Evolutionary conservation across 305 asterid genomes (phyloP).

Genomic region (Solanum chacoense): DNA sequence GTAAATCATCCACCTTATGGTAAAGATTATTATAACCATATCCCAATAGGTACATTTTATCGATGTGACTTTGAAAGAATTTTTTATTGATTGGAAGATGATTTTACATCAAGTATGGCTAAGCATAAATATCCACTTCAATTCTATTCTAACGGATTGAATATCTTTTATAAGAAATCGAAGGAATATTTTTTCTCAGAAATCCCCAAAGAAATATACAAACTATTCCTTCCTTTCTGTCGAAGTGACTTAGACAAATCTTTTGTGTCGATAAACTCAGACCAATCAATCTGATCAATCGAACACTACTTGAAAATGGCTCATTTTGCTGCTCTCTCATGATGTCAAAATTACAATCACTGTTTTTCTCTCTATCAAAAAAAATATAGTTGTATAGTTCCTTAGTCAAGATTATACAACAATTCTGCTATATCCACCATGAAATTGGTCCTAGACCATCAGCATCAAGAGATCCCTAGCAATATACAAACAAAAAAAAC

Average conservation of each 20-base stretch:
- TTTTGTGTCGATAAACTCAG: background rate
- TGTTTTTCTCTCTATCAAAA: background rate
- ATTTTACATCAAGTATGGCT: background rate
- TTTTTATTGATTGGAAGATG: background rate
- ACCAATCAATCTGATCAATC: background rate
- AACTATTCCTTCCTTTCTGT: background rate
- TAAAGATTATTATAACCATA: no score
- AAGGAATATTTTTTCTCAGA: background rate
- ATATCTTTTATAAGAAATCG: background rate
- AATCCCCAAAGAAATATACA: background rate
- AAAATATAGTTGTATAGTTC: background rate
- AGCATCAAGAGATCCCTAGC: slow-evolving; percentile 69
- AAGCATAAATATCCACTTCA: background rate
- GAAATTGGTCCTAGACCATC: slow-evolving; percentile 82
- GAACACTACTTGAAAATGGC: background rate
- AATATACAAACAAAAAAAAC: background rate
- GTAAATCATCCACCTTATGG: no score
- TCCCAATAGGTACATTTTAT: no score
- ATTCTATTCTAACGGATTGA: no score
- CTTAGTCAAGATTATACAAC: background rate
- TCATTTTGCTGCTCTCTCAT: background rate
- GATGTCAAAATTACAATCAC: background rate
- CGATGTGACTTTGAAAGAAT: no score
- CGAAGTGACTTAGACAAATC: background rate
- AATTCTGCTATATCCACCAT: slow-evolving; percentile 52